These are phyloP conservation scores for Populus hybrid DNA, from an alignment of 441 rosid genomes.

Conservation along the genomic window DNA sequence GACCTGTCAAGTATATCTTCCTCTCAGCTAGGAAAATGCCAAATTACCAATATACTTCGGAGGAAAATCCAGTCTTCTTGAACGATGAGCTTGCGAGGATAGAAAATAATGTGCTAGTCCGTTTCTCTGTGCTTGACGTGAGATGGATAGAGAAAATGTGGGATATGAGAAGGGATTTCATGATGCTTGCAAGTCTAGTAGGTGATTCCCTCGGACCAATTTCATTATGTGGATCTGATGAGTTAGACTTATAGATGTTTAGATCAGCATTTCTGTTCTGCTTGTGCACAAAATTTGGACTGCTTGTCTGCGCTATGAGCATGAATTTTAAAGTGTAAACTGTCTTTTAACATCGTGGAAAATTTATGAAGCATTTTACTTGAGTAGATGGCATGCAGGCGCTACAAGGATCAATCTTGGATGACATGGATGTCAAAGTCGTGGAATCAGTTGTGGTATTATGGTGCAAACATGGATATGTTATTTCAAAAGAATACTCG, in stretches of 20 bases:
- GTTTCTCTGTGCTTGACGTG: neutral
- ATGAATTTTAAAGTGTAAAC: neutral
- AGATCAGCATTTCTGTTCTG: neutral
- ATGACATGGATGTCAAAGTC: no score
- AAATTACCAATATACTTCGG: neutral
- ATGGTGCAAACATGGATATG: no score
- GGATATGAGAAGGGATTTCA: neutral
- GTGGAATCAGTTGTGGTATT: no score
- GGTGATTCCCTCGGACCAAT: constrained; percentile 2
- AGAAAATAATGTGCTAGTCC: neutral
- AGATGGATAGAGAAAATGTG: neutral
- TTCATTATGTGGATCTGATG: constrained; percentile 2
- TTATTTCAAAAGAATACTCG: no score
- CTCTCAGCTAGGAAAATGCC: neutral
- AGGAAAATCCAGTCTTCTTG: constrained; percentile 1
- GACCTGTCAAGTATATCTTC: neutral
- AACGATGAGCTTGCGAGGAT: neutral
- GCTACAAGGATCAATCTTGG: no score
- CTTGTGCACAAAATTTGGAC: neutral
- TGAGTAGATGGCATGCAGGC: neutral
- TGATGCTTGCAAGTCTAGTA: neutral
- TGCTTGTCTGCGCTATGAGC: neutral
- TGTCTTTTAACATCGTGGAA: neutral
- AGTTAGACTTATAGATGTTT: neutral
- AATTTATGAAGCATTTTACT: neutral